A percentile compares a stretch with the other conserved stretches of the same genome.
Evolutionary conservation across 116 monocot species (phyloP).

Genomic region (Cymodocea nodosa): DNA sequence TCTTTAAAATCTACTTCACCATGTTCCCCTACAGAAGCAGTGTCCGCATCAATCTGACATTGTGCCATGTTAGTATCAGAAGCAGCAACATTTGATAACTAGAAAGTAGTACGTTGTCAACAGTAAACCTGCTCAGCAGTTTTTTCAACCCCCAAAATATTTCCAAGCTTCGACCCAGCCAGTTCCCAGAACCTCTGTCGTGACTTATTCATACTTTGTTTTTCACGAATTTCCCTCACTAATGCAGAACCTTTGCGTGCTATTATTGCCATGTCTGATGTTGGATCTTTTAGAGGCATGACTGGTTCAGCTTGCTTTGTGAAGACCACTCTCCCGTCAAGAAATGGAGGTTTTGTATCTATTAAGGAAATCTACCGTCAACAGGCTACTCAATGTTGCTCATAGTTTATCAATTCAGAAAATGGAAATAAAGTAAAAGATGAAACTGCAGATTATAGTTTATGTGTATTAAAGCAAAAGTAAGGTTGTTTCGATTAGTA

Average conservation of each 20-base stretch:
- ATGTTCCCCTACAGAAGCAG: conserved; percentile 68
- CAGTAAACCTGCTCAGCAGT: conserved; percentile 66
- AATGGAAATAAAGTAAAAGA: no score
- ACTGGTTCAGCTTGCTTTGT: conserved; percentile 96
- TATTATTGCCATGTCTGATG: conserved; percentile 97
- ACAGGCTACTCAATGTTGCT: neutral
- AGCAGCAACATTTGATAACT: neutral
- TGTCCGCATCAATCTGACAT: conserved; percentile 83
- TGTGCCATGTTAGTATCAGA: neutral
- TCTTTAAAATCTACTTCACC: conserved; percentile 92
- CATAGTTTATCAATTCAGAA: no score
- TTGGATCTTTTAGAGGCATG: conserved; percentile 93
- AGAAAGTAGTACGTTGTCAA: neutral
- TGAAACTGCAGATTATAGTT: no score
- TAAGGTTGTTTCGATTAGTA: no score
- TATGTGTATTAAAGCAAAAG: no score
- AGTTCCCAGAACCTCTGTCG: conserved; percentile 96
- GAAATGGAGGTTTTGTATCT: conserved; percentile 96
- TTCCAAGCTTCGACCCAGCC: conserved; percentile 89
- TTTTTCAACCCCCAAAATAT: conserved; percentile 91
- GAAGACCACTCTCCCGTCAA: conserved; percentile 86
- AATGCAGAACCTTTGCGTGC: conserved; percentile 83
- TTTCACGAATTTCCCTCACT: conserved; percentile 92
- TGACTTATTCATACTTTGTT: conserved; percentile 96
- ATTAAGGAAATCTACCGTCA: conserved; percentile 7